Evolutionary conservation across 176 grass and related monocot genomes (phyloP).

Genomic region (Carex parvula): DNA sequence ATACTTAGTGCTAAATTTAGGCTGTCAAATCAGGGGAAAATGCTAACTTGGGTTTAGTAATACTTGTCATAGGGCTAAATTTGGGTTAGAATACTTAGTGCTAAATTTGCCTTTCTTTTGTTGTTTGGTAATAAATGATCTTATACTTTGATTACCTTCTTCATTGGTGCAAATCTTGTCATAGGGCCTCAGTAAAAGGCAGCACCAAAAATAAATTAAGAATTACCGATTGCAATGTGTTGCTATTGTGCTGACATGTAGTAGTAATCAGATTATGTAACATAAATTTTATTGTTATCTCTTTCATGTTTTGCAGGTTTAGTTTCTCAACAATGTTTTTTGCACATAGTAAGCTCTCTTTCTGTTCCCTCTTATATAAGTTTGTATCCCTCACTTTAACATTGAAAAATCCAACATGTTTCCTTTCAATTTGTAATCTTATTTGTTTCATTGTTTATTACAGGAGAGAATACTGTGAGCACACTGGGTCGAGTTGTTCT

Average conservation of each 20-base stretch:
- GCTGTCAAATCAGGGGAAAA: neutral
- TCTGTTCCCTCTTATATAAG: neutral
- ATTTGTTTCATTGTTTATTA: constrained; percentile 22
- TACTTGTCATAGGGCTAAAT: too few relatives aligned
- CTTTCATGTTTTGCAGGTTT: constrained; percentile 60
- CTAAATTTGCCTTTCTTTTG: neutral
- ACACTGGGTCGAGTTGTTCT: constrained; percentile 71
- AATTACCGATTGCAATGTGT: neutral
- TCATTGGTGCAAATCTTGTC: neutral
- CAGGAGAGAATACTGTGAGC: constrained; percentile 87
- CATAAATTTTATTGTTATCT: neutral
- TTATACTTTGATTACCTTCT: neutral
- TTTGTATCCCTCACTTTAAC: constrained; percentile 33
- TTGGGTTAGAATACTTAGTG: too few relatives aligned
- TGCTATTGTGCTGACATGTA: neutral
- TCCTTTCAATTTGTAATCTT: neutral
- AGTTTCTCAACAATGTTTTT: constrained; percentile 97
- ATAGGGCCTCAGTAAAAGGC: neutral
- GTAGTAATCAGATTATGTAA: neutral
- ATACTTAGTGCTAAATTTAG: neutral
- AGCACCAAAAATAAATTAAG: neutral
- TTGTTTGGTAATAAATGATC: neutral
- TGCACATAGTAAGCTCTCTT: constrained; percentile 58
- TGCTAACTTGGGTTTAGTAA: neutral
- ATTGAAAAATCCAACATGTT: neutral